A percentile compares a stretch with the other conserved stretches of the same genome.
These are phyloP conservation scores for Lactuca saligna DNA, from an alignment of 129 eudicot genomes.

Conservation along the genomic window DNA sequence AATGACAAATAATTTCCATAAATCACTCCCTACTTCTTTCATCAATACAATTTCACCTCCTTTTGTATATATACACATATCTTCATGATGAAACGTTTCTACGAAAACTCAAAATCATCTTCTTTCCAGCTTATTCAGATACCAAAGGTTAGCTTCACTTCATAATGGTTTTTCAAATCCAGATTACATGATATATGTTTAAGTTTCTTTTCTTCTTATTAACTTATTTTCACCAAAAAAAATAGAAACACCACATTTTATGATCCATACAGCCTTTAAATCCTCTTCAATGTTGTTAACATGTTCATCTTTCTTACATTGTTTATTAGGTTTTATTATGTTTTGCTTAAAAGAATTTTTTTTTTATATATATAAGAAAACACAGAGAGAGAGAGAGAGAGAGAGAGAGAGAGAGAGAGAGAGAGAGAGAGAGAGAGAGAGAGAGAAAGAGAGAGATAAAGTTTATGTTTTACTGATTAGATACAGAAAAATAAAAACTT, in stretches of 20 bases:
- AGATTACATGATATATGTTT: not conserved
- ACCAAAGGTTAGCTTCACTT: slow-evolving; percentile 27
- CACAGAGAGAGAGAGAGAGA: too few relatives aligned
- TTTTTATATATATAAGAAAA: not conserved
- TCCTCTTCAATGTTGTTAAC: not conserved
- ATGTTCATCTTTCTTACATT: slow-evolving; percentile 6
- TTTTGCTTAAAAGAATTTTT: not conserved
- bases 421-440: too few relatives aligned
- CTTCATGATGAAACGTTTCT: not conserved
- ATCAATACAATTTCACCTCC: slow-evolving; percentile 2
- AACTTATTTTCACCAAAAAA: not conserved
- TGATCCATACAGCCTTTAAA: not conserved
- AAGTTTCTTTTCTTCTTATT: not conserved
- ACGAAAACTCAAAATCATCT: slow-evolving; percentile 5
- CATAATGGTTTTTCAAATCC: slow-evolving; percentile 7
- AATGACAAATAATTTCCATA: slow-evolving; percentile 19
- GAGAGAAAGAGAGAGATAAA: too few relatives aligned
- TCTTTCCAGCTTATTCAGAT: slow-evolving; percentile 27
- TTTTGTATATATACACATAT: not conserved
- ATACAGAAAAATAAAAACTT: not conserved
- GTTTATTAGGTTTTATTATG: not conserved
- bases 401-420: too few relatives aligned
- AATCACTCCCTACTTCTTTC: slow-evolving; percentile 3
- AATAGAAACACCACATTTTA: not conserved
- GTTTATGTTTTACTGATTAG: too few relatives aligned